phyloP scores from a whole-genome alignment of 2,329 filamentous ascomycete genomes.

The Periconia sp. region DNA sequence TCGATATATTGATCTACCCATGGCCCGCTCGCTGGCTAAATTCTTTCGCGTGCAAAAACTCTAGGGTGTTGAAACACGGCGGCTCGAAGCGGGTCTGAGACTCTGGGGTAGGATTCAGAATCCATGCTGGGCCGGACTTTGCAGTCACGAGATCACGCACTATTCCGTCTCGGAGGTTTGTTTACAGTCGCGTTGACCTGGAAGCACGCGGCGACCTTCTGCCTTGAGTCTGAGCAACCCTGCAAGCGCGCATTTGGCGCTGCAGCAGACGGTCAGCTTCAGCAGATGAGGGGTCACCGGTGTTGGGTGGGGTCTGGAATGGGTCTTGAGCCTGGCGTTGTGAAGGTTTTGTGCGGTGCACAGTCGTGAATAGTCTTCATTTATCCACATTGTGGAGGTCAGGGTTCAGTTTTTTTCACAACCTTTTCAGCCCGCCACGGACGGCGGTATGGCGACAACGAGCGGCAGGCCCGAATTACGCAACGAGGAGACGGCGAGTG shows the following conservation, averaged over 20 bases:
- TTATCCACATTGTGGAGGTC: constrained; percentile 15
- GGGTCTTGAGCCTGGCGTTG: constrained; percentile 16
- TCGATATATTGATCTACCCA: not conserved
- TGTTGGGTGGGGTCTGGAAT: constrained; percentile 35
- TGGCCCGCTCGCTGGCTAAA: not conserved
- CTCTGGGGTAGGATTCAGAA: constrained; percentile 27
- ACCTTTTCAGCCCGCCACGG: constrained; percentile 30
- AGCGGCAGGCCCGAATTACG: constrained; percentile 29
- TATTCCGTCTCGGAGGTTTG: constrained; percentile 29
- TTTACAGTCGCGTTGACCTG: constrained; percentile 41
- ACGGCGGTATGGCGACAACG: constrained; percentile 17
- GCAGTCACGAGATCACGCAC: constrained; percentile 39
- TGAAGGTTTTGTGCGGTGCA: constrained; percentile 38
- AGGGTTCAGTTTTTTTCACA: constrained; percentile 27
- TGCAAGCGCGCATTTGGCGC: constrained; percentile 31
- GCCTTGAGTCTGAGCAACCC: constrained; percentile 11
- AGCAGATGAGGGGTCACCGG: constrained; percentile 38
- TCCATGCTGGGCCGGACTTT: constrained; percentile 11
- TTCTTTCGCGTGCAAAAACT: constrained; percentile 14
- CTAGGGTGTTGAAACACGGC: constrained; percentile 34
- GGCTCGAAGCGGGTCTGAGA: constrained; percentile 20
- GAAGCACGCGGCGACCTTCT: constrained; percentile 31
- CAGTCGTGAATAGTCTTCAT: constrained; percentile 6
- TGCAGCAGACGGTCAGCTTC: constrained; percentile 30
- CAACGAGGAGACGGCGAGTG: constrained; percentile 10